phyloP scores from a whole-genome alignment of 2,329 filamentous ascomycete genomes.

The Colletotrichum cuscutae region DNA sequence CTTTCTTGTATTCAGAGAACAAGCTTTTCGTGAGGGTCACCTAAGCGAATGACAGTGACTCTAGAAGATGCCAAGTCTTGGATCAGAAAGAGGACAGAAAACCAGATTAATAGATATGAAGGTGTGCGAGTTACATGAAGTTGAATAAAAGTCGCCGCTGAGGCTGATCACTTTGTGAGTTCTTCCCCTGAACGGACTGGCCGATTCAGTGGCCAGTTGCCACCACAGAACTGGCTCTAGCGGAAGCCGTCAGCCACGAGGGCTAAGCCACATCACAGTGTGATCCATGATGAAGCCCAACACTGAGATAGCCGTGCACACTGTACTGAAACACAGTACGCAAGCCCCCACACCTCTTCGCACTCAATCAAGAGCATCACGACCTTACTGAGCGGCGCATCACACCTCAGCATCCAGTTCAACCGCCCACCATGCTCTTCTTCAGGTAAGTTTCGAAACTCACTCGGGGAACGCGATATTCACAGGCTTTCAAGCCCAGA shows the following conservation, averaged over 20 bases:
- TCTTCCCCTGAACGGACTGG: slow-evolving; percentile 14
- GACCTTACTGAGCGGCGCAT: slow-evolving; percentile 24
- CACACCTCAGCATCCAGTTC: slow-evolving; percentile 13
- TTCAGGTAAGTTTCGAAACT: slow-evolving; percentile 49
- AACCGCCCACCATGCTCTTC: slow-evolving; percentile 53
- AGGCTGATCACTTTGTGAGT: background rate
- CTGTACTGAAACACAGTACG: slow-evolving; percentile 5
- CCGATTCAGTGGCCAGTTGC: slow-evolving; percentile 17
- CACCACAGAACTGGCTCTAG: background rate
- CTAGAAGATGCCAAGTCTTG: background rate
- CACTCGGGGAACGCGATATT: background rate
- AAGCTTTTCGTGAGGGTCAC: background rate
- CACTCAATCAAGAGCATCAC: slow-evolving; percentile 23
- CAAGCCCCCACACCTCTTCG: slow-evolving; percentile 7
- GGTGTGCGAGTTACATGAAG: background rate
- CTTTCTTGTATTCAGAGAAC: background rate
- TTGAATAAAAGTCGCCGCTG: background rate
- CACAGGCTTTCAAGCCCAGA: background rate
- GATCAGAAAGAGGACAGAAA: background rate
- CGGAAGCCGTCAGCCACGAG: background rate
- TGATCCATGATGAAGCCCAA: background rate
- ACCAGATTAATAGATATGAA: background rate
- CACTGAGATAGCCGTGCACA: background rate
- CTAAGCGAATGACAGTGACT: background rate
- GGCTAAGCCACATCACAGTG: slow-evolving; percentile 3